Conservation (phyloP, 352 stramenopile genomes). For the Phytophthora pluvialis region DNA sequence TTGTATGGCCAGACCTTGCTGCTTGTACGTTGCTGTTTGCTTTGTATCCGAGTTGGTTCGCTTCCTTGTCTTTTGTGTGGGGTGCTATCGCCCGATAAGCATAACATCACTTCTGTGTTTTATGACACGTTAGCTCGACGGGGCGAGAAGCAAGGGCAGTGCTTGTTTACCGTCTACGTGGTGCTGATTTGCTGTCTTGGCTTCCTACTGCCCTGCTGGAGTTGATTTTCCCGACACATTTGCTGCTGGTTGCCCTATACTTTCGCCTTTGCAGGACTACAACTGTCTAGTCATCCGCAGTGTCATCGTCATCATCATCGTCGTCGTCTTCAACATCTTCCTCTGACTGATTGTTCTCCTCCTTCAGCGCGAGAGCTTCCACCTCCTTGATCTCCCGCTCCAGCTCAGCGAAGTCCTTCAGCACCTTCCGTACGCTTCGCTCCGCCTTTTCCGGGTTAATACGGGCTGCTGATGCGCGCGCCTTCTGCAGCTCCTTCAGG, state of each 20-base stretch:
- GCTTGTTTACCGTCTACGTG: conserved; percentile 24
- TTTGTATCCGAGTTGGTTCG: too few species aligned
- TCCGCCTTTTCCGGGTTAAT: conserved; percentile 78
- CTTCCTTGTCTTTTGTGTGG: too few species aligned
- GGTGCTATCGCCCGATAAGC: conserved; percentile 40
- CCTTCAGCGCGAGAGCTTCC: conserved; percentile 61
- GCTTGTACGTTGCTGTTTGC: conserved; percentile 8
- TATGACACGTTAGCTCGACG: too few species aligned
- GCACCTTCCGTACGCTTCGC: conserved; percentile 59
- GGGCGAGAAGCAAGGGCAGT: too few species aligned
- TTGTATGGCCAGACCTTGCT: conserved; percentile 34
- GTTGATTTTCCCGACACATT: neutral
- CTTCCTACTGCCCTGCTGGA: neutral
- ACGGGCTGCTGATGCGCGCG: conserved; percentile 52
- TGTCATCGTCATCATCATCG: conserved; percentile 37
- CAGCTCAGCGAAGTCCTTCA: conserved; percentile 81
- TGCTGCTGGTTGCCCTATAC: neutral
- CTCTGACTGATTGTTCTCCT: conserved; percentile 51
- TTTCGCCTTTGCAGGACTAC: neutral
- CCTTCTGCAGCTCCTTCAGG: conserved; percentile 71
- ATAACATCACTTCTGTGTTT: too few species aligned
- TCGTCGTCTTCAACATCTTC: conserved; percentile 48
- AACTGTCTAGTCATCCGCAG: conserved; percentile 32
- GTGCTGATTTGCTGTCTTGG: neutral
- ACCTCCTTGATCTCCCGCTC: conserved; percentile 72